Percentiles rank a stretch among this genome's conserved stretches.
Conservation (phyloP, 2,329 filamentous ascomycete genomes). For the Colletotrichum sansevieriae region DNA sequence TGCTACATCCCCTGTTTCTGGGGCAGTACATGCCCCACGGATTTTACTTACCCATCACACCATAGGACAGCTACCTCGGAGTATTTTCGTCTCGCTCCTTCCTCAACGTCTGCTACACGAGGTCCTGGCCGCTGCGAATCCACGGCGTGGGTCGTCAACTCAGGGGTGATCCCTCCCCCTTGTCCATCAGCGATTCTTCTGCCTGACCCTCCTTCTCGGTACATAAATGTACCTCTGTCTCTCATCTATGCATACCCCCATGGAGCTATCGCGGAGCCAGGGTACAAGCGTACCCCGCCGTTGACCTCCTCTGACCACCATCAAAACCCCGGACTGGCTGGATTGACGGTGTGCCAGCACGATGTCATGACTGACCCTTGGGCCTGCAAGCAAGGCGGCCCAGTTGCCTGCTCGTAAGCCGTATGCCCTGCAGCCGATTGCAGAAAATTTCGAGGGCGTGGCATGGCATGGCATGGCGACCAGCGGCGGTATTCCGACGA, state of each 20-base stretch:
- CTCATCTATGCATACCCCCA: slow-evolving; percentile 7
- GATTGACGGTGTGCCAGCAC: slow-evolving; percentile 24
- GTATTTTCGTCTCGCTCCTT: slow-evolving; percentile 2
- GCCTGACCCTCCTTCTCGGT: not conserved
- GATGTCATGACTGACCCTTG: slow-evolving; percentile 33
- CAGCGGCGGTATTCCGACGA: slow-evolving; percentile 14
- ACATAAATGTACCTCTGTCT: slow-evolving; percentile 1
- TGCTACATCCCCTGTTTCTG: no score
- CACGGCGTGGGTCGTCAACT: slow-evolving; percentile 2
- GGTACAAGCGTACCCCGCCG: slow-evolving; percentile 30
- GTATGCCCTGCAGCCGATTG: slow-evolving; percentile 14
- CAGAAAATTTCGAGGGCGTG: slow-evolving; percentile 26
- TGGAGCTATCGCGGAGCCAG: slow-evolving; percentile 7
- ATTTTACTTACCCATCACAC: no score
- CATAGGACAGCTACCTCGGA: no score
- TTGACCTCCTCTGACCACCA: slow-evolving; percentile 37
- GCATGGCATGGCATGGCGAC: slow-evolving; percentile 6
- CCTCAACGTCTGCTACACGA: not conserved
- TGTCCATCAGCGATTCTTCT: slow-evolving; percentile 19
- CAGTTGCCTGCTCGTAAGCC: slow-evolving; percentile 13
- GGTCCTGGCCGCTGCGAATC: slow-evolving; percentile 23
- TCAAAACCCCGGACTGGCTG: not conserved
- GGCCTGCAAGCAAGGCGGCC: slow-evolving; percentile 10
- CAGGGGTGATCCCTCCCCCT: slow-evolving; percentile 15
- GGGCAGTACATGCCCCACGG: no score